Percentiles rank a stretch among this genome's conserved stretches.
Evolutionary conservation across 192 early-diverging fungal genomes (phyloP).

Genomic region (Coemansia reversa): DNA sequence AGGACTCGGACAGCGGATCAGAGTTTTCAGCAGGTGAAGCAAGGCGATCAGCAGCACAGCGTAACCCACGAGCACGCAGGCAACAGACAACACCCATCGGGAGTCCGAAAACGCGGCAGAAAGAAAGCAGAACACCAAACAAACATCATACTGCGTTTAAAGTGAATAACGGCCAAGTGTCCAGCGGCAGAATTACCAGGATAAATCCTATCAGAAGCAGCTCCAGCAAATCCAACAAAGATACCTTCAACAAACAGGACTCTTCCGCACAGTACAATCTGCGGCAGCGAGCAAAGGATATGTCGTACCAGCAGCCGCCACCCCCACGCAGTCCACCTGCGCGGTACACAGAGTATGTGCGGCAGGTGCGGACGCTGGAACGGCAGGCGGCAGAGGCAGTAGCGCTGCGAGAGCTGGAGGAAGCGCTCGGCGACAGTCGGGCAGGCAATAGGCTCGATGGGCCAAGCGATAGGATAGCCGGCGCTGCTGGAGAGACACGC

Average conservation of each 20-base stretch:
- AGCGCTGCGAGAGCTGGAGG: constrained; percentile 10
- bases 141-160: background rate
- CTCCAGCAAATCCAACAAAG: background rate
- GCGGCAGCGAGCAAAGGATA: background rate
- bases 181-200: background rate
- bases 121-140: background rate
- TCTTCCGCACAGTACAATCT: constrained; percentile 16
- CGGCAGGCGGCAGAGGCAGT: constrained; percentile 11
- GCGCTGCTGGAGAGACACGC: background rate
- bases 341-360: constrained; percentile 2
- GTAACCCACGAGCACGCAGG: background rate
- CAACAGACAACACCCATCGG: background rate
- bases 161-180: background rate
- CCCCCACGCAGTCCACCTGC: background rate
- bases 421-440: background rate
- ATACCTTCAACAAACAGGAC: background rate
- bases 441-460: background rate
- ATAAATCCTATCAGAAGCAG: background rate
- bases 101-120: background rate
- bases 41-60: background rate
- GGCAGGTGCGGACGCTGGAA: background rate
- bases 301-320: constrained; percentile 12
- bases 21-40: background rate
- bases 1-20: background rate
- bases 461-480: background rate